A percentile compares a stretch with the other conserved stretches of the same genome.
phyloP scores from a whole-genome alignment of 2,329 filamentous ascomycete species.

The Helminthosporium solani region DNA sequence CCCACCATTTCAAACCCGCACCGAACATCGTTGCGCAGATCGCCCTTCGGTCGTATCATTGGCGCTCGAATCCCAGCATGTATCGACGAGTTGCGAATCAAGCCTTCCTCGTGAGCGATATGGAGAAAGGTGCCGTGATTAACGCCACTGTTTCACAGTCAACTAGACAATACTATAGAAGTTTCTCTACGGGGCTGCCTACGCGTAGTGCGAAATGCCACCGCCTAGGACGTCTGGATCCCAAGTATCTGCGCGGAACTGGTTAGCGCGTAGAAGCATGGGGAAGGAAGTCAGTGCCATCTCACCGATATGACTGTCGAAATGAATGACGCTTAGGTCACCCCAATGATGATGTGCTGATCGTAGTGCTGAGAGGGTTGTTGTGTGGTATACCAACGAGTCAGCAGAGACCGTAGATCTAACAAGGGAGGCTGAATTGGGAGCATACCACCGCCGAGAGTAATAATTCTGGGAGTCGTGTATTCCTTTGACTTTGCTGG shows the following conservation, averaged over 20 bases:
- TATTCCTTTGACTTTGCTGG: slow-evolving; percentile 49
- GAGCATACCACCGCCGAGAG: slow-evolving; percentile 47
- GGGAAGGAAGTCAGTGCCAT: no score
- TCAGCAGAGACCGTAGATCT: neutral
- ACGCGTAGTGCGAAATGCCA: slow-evolving; percentile 61
- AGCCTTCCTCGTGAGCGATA: slow-evolving; percentile 62
- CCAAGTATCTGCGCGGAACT: slow-evolving; percentile 52
- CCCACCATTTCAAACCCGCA: slow-evolving; percentile 61
- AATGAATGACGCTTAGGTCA: slow-evolving; percentile 58
- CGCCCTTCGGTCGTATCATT: slow-evolving; percentile 50
- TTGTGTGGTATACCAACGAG: slow-evolving; percentile 52
- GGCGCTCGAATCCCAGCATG: slow-evolving; percentile 64
- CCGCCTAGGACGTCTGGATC: slow-evolving; percentile 57
- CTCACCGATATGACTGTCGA: slow-evolving; percentile 54
- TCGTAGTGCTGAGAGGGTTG: slow-evolving; percentile 54
- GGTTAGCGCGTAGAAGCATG: no score
- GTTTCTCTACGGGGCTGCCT: no score
- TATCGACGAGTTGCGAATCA: slow-evolving; percentile 60
- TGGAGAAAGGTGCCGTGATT: slow-evolving; percentile 65
- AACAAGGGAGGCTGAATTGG: no score
- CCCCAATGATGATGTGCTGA: slow-evolving; percentile 55
- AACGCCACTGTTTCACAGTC: slow-evolving; percentile 43
- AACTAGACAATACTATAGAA: no score
- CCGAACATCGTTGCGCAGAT: slow-evolving; percentile 57
- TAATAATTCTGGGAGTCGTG: slow-evolving; percentile 52